phyloP scores from a whole-genome alignment of 176 grass and related monocot species.

The Chloris gayana region DNA sequence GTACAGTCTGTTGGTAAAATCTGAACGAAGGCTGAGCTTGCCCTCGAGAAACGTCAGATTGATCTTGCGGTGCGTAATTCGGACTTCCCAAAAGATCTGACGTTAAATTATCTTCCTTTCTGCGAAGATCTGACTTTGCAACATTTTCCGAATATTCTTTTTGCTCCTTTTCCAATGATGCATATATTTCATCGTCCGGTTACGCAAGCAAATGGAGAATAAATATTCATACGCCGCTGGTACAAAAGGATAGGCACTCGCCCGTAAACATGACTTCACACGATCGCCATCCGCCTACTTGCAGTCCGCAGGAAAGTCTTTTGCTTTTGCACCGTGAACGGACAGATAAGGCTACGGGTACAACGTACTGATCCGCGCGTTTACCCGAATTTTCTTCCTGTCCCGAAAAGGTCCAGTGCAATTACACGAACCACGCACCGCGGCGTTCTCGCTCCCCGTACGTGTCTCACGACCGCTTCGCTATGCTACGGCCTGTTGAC shows the following conservation, averaged over 20 bases:
- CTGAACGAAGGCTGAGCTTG: too few relatives aligned
- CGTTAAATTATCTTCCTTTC: neutral
- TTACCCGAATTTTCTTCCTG: neutral
- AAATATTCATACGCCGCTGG: neutral
- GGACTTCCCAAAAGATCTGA: too few relatives aligned
- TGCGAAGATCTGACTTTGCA: neutral
- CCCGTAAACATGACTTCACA: neutral
- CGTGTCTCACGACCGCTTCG: neutral
- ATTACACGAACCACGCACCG: neutral
- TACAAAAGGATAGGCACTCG: neutral
- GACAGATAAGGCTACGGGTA: neutral
- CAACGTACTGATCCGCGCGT: neutral
- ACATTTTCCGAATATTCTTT: too few relatives aligned
- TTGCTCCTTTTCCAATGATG: too few relatives aligned
- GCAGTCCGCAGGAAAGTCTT: neutral
- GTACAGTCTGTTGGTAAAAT: too few relatives aligned
- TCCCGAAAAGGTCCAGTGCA: neutral
- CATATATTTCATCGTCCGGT: neutral
- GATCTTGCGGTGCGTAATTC: too few relatives aligned
- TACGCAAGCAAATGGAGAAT: neutral
- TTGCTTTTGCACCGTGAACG: neutral
- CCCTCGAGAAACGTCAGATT: too few relatives aligned
- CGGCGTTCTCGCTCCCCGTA: neutral
- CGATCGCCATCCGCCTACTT: neutral
- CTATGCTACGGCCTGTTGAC: neutral